phyloP scores from a whole-genome alignment of 2,329 filamentous ascomycete genomes.

The Microdochium bolleyi region DNA sequence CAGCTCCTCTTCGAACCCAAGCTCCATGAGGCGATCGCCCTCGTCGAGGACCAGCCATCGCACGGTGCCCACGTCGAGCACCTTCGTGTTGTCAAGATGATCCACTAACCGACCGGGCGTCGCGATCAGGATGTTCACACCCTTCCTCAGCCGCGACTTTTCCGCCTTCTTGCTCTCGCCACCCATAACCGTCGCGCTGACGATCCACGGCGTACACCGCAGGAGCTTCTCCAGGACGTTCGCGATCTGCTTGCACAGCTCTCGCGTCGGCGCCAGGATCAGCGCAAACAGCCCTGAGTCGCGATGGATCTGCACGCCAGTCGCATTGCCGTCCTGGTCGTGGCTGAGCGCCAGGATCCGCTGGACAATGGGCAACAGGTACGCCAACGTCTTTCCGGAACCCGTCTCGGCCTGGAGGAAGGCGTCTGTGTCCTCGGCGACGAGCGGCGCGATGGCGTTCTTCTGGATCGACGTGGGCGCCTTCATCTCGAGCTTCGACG shows the following conservation, averaged over 20 bases:
- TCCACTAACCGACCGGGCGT: constrained; percentile 88
- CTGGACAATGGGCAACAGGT: constrained; percentile 86
- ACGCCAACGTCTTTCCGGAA: constrained; percentile 96
- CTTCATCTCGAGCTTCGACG: constrained; percentile 79
- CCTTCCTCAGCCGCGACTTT: constrained; percentile 88
- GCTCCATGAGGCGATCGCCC: constrained; percentile 95
- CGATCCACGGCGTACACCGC: constrained; percentile 87
- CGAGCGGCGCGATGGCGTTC: constrained; percentile 72
- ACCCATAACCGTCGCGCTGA: constrained; percentile 74
- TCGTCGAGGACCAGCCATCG: constrained; percentile 94
- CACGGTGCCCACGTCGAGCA: constrained; percentile 78
- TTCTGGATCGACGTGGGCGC: constrained; percentile 93
- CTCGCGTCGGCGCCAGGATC: constrained; percentile 86
- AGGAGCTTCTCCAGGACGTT: constrained; percentile 78
- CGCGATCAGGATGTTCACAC: constrained; percentile 90
- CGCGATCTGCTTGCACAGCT: constrained; percentile 90
- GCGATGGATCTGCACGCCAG: constrained; percentile 58
- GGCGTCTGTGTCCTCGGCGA: constrained; percentile 77
- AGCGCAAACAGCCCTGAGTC: constrained; percentile 90
- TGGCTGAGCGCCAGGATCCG: constrained; percentile 71
- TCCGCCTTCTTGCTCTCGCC: constrained; percentile 70
- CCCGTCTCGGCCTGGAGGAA: constrained; percentile 97
- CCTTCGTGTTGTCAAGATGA: constrained; percentile 88
- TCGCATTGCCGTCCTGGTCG: constrained; percentile 33
- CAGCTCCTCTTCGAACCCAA: constrained; percentile 93